Evolutionary conservation across 306 rosid genomes (phyloP).

Genomic region (Cucumis sativus): Cucumber_9930_V3 NC_026657.2:6638501-6639000

Average conservation of each 20-base stretch:
- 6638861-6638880: not conserved
- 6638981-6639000: not conserved
- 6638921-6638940: not conserved
- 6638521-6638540: conserved; percentile 41
- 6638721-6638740: not conserved
- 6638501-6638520: conserved; percentile 56
- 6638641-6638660: conserved; percentile 7
- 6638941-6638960: not conserved
- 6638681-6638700: not conserved
- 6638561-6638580: conserved; percentile 34
- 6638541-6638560: conserved; percentile 59
- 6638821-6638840: conserved; percentile 12
- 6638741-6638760: not conserved
- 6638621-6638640: conserved; percentile 11
- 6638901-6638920: not conserved
- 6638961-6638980: not conserved
- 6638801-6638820: conserved; percentile 19
- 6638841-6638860: not conserved
- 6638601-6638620: conserved; percentile 22
- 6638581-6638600: conserved; percentile 35
- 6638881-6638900: not conserved
- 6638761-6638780: conserved; percentile 29
- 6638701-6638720: not conserved
- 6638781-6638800: conserved; percentile 25
- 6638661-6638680: conserved; percentile 9